Evolutionary conservation across 1,284 basidiomycete genomes (phyloP).

Genomic region (Takashimella tepidaria): DNA sequence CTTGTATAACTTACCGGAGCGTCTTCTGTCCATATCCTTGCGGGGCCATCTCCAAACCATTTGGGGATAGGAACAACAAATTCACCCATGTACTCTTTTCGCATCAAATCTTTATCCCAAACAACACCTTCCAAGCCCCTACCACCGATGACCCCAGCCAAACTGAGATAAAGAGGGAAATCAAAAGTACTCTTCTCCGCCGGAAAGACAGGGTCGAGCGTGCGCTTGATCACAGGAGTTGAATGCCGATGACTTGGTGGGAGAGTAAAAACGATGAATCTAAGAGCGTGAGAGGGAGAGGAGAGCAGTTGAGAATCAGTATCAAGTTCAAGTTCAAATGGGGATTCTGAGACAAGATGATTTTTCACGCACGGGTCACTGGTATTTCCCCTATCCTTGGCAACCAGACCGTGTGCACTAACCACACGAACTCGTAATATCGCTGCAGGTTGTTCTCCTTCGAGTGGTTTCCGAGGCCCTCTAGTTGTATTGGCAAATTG

Average conservation of each 20-base stretch:
- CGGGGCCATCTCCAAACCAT: conserved; percentile 63
- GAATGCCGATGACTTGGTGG: conserved; percentile 59
- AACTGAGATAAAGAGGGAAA: conserved; percentile 70
- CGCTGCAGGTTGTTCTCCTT: conserved; percentile 46
- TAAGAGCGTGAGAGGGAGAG: conserved; percentile 42
- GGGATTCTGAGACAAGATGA: conserved; percentile 20
- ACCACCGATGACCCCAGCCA: conserved; percentile 66
- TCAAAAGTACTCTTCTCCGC: conserved; percentile 77
- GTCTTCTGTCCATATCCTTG: conserved; percentile 34
- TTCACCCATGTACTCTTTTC: conserved; percentile 93
- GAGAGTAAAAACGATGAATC: conserved; percentile 68
- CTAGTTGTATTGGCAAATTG: conserved; percentile 31
- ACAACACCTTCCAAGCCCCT: conserved; percentile 70
- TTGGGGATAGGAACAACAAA: conserved; percentile 66
- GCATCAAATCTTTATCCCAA: conserved; percentile 78
- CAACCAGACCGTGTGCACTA: conserved; percentile 47
- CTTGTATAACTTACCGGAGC: conserved; percentile 28
- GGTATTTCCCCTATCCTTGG: conserved; percentile 51
- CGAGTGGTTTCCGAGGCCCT: conserved; percentile 41
- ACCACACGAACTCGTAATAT: conserved; percentile 48
- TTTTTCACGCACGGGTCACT: conserved; percentile 44
- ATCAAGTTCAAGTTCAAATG: no score
- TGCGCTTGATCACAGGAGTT: conserved; percentile 75
- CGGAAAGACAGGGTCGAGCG: conserved; percentile 67
- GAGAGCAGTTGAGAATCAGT: no score